Conservation (phyloP, 495 filamentous ascomycete species). For the Daldinia loculata region DNA sequence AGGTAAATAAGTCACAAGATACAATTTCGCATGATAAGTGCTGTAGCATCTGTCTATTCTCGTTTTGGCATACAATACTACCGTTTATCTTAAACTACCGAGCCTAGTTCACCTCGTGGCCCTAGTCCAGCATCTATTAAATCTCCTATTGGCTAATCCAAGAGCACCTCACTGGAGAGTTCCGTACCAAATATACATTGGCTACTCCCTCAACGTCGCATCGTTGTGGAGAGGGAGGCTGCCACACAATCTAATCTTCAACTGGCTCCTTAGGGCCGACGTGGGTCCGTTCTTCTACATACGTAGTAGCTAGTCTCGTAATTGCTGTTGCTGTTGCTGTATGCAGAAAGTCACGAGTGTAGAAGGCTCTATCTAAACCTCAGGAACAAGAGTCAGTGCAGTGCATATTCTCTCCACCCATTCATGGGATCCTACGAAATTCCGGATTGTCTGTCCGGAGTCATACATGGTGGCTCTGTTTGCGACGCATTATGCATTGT, state of each 20-base stretch:
- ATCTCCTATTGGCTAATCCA: slow-evolving; percentile 20
- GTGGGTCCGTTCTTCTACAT: slow-evolving; percentile 23
- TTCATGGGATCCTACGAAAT: slow-evolving; percentile 15
- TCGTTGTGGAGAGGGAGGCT: slow-evolving; percentile 21
- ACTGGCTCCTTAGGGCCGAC: slow-evolving; percentile 8
- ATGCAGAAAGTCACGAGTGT: slow-evolving; percentile 25
- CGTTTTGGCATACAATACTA: slow-evolving; percentile 19
- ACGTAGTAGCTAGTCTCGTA: slow-evolving; percentile 13
- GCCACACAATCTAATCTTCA: slow-evolving; percentile 20
- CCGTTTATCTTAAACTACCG: slow-evolving; percentile 32
- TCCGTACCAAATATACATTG: background rate
- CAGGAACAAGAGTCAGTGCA: slow-evolving; percentile 26
- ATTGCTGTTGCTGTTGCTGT: background rate
- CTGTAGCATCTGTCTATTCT: background rate
- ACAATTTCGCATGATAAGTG: background rate
- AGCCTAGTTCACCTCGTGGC: slow-evolving; percentile 15
- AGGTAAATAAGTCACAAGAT: background rate
- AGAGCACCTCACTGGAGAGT: background rate
- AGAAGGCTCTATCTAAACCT: slow-evolving; percentile 15
- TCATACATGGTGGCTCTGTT: background rate
- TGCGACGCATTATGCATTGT: slow-evolving; percentile 16
- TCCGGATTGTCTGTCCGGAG: slow-evolving; percentile 1
- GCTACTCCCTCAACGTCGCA: slow-evolving; percentile 11
- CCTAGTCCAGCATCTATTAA: slow-evolving; percentile 11
- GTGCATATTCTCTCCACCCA: slow-evolving; percentile 33